Evolutionary conservation across 345 rosid species (phyloP).

Genomic region (Salix udensis): DNA sequence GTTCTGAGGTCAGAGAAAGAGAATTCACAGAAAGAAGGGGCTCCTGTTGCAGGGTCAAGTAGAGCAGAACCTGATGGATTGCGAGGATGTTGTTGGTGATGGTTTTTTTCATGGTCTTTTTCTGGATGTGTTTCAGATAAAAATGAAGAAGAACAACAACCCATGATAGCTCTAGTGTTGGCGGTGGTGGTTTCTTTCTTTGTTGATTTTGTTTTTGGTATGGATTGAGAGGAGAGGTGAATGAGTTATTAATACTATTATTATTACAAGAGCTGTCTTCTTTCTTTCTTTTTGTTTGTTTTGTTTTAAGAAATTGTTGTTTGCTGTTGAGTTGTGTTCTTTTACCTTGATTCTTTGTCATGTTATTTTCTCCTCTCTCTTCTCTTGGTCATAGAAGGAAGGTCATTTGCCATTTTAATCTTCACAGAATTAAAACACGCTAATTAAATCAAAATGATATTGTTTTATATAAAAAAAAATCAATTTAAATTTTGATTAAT

Average conservation of each 20-base stretch:
- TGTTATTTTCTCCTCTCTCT: not conserved
- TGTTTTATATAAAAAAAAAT: too few relatives aligned
- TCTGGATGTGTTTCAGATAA: conserved; percentile 37
- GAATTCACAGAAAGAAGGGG: conserved; percentile 63
- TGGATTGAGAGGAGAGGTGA: not conserved
- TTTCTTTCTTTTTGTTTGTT: too few relatives aligned
- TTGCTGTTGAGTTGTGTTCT: not conserved
- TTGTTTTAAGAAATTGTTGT: not conserved
- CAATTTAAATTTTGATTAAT: too few relatives aligned
- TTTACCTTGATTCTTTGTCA: not conserved
- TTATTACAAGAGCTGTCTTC: not conserved
- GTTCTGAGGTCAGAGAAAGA: conserved; percentile 60
- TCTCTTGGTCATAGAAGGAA: not conserved
- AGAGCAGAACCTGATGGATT: conserved; percentile 29
- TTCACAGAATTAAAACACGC: not conserved
- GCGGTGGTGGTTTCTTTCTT: not conserved
- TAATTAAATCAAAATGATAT: too few relatives aligned
- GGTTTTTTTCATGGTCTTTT: conserved; percentile 21
- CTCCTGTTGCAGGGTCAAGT: conserved; percentile 33
- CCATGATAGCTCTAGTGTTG: conserved; percentile 39
- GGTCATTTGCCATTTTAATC: not conserved
- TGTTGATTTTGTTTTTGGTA: not conserved
- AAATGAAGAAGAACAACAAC: conserved; percentile 70
- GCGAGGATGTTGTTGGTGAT: conserved; percentile 18
- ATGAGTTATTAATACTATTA: not conserved